Base-by-base conservation (phyloP, 805 yeast species). In the Saturnispora diversa region DNA sequence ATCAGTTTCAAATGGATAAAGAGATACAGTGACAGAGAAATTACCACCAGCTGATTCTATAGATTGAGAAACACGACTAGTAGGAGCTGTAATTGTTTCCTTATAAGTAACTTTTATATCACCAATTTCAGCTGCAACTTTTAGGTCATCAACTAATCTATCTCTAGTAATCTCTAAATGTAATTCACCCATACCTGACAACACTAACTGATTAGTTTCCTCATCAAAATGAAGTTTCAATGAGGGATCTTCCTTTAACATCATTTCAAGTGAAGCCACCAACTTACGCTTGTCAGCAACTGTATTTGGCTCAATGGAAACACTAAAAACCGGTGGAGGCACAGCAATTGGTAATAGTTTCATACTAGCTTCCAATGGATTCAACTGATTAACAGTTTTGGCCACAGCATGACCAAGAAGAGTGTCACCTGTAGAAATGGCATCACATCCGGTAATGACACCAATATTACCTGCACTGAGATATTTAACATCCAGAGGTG, bases 161-260 rank as follows among this genome's bases (percentile, higher is more conserved):
- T 85, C 92, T 35, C 69, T 70, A 2, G 92, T 83, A 49, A 92
- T 87, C 50, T 92, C 97, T 37, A 92, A 68, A 62, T 92, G 98
- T 35, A 92, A 68, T 55, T 92, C 97, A 30, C 98, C 98, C 97
- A 90, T 90, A 24, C 98, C 98, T 15, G 95, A 79, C 23, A 92
- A 61, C 21, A 88, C 72, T 2, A 88, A 79, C 62, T 92, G 97
- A 6, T 92, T 95, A 42, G 85, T 68, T 50, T 90, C 97, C 44
- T 85, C 88, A 57, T 92, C 84, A 37, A 68, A 71, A 3, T 74
- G 61, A 6, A 85, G 71, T 23, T 75, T 73, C 45, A 92, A 66
- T 37, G 95, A 84, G 3, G 98, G 98, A 53, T 92, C 98, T 54
- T 92, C 97, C 39, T 82, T 69, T n/a, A 84, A 59, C 31, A 92